Percentiles rank a stretch among this genome's conserved stretches.
Evolutionary conservation across 2,329 filamentous ascomycete genomes (phyloP).

Genomic region (Cercospora sojina): DNA sequence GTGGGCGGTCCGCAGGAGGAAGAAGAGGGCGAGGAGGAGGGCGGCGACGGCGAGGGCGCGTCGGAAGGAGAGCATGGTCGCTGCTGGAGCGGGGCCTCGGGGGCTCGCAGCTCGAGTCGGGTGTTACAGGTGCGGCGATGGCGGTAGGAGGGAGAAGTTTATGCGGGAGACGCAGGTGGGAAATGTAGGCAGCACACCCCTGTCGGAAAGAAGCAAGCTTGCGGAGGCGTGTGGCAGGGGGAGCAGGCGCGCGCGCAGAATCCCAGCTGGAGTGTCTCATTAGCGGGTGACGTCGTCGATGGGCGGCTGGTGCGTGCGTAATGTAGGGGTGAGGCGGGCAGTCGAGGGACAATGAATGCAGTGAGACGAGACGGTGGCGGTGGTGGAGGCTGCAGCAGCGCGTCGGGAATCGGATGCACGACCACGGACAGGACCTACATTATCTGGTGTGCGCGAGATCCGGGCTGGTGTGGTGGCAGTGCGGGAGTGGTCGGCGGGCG

Average conservation of each 20-base stretch:
- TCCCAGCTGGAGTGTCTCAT: background rate
- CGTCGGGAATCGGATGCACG: too few species aligned
- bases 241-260: background rate
- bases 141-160: constrained; percentile 1
- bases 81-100: background rate
- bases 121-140: background rate
- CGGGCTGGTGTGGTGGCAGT: too few species aligned
- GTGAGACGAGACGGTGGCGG: background rate
- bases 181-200: background rate
- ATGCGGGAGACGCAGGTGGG: background rate
- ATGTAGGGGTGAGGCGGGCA: background rate
- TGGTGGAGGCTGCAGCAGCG: background rate
- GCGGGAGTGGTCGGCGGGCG: too few species aligned
- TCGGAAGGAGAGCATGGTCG: constrained; percentile 72
- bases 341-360: background rate
- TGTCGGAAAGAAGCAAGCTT: background rate
- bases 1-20: constrained; percentile 66
- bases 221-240: background rate
- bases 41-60: constrained; percentile 71
- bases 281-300: background rate
- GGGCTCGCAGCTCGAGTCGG: background rate
- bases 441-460: too few species aligned
- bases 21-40: constrained; percentile 67
- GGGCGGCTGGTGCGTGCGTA: background rate
- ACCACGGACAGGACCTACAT: too few species aligned